Evolutionary conservation across 2,329 filamentous ascomycete genomes (phyloP).

Genomic region (Fusarium metavorans): DNA sequence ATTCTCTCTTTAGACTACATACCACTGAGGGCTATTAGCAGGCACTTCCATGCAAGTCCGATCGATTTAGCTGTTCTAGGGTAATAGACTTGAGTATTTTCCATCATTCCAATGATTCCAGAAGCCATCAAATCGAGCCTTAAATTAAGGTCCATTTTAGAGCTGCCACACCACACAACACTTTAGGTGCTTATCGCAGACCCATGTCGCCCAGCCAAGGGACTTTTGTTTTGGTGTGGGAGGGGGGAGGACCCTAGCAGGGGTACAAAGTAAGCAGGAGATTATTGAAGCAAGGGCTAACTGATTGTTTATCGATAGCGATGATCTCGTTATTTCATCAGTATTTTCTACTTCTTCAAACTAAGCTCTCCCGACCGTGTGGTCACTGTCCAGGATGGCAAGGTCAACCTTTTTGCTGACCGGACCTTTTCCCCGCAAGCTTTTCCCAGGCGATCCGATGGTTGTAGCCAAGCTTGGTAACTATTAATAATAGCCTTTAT

Average conservation of each 20-base stretch:
- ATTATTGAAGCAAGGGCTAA: neutral
- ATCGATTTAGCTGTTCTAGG: slow-evolving; percentile 6
- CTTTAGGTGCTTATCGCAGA: neutral
- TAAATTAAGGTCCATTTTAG: neutral
- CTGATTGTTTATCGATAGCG: neutral
- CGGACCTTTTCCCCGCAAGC: slow-evolving; percentile 20
- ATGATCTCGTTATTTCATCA: neutral
- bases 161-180: neutral
- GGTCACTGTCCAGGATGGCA: neutral
- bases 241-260: neutral
- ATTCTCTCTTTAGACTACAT: slow-evolving; percentile 26
- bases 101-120: slow-evolving; percentile 19
- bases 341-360: neutral
- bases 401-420: neutral
- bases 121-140: slow-evolving; percentile 6
- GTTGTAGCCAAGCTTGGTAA: neutral
- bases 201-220: neutral
- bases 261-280: neutral
- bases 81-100: slow-evolving; percentile 14
- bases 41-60: slow-evolving; percentile 11
- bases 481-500: slow-evolving; percentile 5
- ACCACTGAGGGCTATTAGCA: slow-evolving; percentile 19
- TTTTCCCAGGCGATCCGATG: slow-evolving; percentile 20
- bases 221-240: neutral
- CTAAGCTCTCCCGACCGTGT: neutral